These are phyloP conservation scores for Lomentospora prolificans DNA, from an alignment of 2,329 filamentous ascomycete species.

Conservation along the genomic window DNA sequence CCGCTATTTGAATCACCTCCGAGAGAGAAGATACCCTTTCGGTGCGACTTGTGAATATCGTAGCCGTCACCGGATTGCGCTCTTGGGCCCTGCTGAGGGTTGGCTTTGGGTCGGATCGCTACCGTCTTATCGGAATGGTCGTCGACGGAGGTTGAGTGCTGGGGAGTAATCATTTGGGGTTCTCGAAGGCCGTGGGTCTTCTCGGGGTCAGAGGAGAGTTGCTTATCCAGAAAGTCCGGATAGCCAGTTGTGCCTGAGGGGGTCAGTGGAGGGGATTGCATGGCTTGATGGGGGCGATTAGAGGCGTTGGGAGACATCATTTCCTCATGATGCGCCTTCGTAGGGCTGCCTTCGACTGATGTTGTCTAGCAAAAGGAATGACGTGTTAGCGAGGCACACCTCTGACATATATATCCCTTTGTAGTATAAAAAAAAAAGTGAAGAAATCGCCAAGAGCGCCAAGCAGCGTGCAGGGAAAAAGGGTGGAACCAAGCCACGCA, in stretches of 20 bases:
- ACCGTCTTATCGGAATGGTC: slow-evolving; percentile 31
- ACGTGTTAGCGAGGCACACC: neutral
- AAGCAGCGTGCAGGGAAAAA: slow-evolving; percentile 5
- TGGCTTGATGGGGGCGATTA: neutral
- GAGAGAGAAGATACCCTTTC: slow-evolving; percentile 44
- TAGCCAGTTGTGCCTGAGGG: slow-evolving; percentile 58
- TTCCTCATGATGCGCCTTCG: neutral
- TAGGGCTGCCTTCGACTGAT: slow-evolving; percentile 3
- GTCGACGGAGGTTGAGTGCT: slow-evolving; percentile 51
- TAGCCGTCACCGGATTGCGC: slow-evolving; percentile 18
- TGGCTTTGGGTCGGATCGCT: slow-evolving; percentile 32
- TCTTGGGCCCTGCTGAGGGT: slow-evolving; percentile 25
- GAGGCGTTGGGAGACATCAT: neutral
- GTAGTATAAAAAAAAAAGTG: neutral
- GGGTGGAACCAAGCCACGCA: neutral
- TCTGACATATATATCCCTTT: too few relatives aligned
- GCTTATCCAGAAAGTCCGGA: slow-evolving; percentile 14
- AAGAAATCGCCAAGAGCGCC: neutral
- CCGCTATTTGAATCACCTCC: slow-evolving; percentile 23
- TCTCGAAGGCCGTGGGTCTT: slow-evolving; percentile 14
- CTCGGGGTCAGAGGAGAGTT: neutral
- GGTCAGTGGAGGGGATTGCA: slow-evolving; percentile 69
- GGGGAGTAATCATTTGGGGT: slow-evolving; percentile 53
- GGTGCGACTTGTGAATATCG: slow-evolving; percentile 26
- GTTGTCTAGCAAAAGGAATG: neutral